These are phyloP conservation scores for Dimocarpus longan DNA, from an alignment of 345 rosid genomes.

Conservation along the genomic window DNA sequence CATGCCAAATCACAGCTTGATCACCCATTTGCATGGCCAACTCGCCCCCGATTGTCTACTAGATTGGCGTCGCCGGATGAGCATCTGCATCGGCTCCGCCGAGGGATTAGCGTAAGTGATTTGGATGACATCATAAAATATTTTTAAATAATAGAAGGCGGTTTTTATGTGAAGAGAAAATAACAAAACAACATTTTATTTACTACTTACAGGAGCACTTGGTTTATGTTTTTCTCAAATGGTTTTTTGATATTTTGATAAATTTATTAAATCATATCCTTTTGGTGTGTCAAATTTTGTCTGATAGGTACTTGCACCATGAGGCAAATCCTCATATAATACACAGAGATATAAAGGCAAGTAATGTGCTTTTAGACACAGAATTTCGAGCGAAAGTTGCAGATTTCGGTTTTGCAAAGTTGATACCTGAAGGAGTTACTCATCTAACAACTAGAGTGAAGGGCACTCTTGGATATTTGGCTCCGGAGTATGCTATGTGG, in stretches of 20 bases:
- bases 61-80: constrained; percentile 60
- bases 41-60: constrained; percentile 57
- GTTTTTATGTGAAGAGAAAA: background rate
- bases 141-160: no score
- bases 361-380: constrained; percentile 59
- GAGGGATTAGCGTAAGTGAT: constrained; percentile 64
- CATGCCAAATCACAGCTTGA: constrained; percentile 72
- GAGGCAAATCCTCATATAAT: constrained; percentile 70
- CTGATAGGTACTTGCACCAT: constrained; percentile 62
- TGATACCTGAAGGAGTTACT: constrained; percentile 62
- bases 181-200: no score
- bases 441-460: constrained; percentile 70
- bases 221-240: background rate
- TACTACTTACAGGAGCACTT: no score
- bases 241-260: background rate
- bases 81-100: constrained; percentile 59
- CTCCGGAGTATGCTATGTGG: constrained; percentile 90
- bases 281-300: background rate
- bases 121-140: no score
- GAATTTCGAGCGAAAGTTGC: constrained; percentile 68
- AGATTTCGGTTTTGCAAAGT: constrained; percentile 73
- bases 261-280: background rate
- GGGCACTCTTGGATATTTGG: constrained; percentile 69
- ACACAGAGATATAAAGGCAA: constrained; percentile 70
- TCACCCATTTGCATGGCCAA: constrained; percentile 67